Base-by-base conservation (phyloP, 768 basidiomycete species). In the Hebeloma cylindrosporum region DNA sequence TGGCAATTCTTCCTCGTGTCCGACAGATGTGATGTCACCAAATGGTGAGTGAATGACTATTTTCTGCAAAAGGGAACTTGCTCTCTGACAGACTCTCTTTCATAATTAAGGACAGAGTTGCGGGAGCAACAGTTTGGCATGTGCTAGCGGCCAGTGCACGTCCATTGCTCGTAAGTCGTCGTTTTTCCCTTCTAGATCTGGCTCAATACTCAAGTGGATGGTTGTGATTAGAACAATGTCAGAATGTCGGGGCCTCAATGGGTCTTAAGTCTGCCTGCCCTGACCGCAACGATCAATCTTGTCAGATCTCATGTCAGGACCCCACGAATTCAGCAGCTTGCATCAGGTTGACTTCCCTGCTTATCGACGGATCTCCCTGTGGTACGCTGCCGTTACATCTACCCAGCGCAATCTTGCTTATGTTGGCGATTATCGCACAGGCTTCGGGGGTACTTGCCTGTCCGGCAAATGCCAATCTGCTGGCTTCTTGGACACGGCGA, bases 281-380 rank as follows among this genome's bases (percentile, higher is more conserved):
- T 1, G 77, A 68, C 56, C 74, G 68, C 43, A 74, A 74, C 56
- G 80, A 87, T 62, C 75, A 72, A 43, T 74, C 74, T 28, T 93
- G 91, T 63, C 81, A 83, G 56, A 83, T 93, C 37, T 83, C 85
- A 3, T 95, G 91, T 62, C 77, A 82, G 60, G 83, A 87, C 65
- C 91, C 91, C 4, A 72, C 50, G 11, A 62, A 63, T 10, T 40
- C 75, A 10, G 75, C 79, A 48, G 74, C 75, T 52, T 94, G 92
- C 62, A 64, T 91, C 16, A 65, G 83, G 29, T 69, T 93, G 36
- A 82, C 85, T 43, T 77, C 87, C 3, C 62, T 77, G 32, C 79
- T 93, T 37, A 71, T 88, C 42, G 85, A 91, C 60, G 92, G 91
- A 17, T 89, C 87, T 22, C 82, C 88, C 10, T 94, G 91, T 63